Conservation (phyloP, 2,329 filamentous ascomycete species). For the Sclerotinia minor region DNA sequence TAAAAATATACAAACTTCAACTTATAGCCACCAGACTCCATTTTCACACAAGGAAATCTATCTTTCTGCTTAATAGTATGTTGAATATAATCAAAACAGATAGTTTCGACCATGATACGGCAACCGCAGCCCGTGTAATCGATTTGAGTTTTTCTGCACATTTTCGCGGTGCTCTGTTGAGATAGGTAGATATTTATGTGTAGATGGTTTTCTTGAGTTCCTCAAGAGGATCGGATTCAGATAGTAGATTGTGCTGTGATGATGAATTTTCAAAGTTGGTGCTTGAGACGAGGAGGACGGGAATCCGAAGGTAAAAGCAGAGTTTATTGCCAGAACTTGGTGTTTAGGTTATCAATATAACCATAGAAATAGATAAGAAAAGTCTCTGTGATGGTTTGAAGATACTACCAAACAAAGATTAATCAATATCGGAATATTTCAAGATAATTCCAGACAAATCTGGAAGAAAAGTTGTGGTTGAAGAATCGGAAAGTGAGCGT, state of each 20-base stretch:
- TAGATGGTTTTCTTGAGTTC: background rate
- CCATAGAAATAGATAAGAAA: background rate
- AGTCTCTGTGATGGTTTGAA: background rate
- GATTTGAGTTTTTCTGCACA: slow-evolving; percentile 5
- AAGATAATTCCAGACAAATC: background rate
- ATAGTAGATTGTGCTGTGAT: too few relatives aligned
- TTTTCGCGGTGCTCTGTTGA: background rate
- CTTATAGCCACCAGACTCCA: background rate
- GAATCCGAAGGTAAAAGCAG: background rate
- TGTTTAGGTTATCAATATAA: too few relatives aligned
- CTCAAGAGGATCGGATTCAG: too few relatives aligned
- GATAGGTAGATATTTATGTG: too few relatives aligned
- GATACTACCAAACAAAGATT: background rate
- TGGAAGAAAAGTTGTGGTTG: background rate
- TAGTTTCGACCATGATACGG: background rate
- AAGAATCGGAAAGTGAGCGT: background rate
- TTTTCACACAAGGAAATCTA: background rate
- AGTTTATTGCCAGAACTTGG: background rate
- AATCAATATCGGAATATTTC: too few relatives aligned
- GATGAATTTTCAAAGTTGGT: background rate
- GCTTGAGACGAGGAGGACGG: background rate
- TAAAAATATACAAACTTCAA: background rate
- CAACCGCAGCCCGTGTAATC: background rate
- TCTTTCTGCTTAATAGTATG: background rate
- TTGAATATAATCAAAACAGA: slow-evolving; percentile 13